Evolutionary conservation across 495 filamentous ascomycete species (phyloP).

Genomic region (Darksidea phi): DNA sequence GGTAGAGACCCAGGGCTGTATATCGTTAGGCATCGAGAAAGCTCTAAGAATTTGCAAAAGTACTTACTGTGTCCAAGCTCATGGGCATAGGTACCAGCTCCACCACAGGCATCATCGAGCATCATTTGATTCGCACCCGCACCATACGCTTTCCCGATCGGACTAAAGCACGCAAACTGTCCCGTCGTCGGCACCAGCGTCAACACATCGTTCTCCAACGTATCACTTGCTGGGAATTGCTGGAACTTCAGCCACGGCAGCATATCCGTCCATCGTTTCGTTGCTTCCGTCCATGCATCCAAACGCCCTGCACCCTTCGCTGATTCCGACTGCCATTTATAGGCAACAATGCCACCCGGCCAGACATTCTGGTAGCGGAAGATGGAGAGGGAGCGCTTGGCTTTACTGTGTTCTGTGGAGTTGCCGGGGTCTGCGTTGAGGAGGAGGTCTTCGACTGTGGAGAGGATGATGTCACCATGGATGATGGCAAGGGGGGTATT

Average conservation of each 20-base stretch:
- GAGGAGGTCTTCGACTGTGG: conserved; percentile 13
- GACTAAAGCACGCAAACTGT: conserved; percentile 1
- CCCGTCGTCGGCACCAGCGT: conserved; percentile 1
- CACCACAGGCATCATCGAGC: conserved; percentile 8
- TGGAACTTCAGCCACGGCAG: conserved; percentile 20
- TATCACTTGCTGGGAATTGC: neutral
- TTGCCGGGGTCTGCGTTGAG: neutral
- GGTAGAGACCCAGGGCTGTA: conserved; percentile 20
- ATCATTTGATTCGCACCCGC: conserved; percentile 11
- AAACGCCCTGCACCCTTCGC: conserved; percentile 5
- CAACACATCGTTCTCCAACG: neutral
- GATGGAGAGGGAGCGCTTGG: conserved; percentile 21
- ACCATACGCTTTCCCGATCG: conserved; percentile 11
- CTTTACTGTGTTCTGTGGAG: neutral
- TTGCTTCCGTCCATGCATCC: conserved; percentile 14
- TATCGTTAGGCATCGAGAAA: neutral
- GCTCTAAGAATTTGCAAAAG: neutral
- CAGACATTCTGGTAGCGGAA: conserved; percentile 13
- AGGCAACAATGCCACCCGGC: conserved; percentile 18
- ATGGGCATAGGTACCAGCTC: conserved; percentile 18
- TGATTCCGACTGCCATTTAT: conserved; percentile 15
- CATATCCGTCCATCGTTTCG: conserved; percentile 19
- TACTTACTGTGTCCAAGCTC: conserved; percentile 27
- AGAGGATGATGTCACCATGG: conserved; percentile 21
- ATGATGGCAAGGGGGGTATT: conserved; percentile 13